These are phyloP conservation scores for Pseudopithomyces chartarum DNA, from an alignment of 2,329 filamentous ascomycete genomes.

Conservation along the genomic window DNA sequence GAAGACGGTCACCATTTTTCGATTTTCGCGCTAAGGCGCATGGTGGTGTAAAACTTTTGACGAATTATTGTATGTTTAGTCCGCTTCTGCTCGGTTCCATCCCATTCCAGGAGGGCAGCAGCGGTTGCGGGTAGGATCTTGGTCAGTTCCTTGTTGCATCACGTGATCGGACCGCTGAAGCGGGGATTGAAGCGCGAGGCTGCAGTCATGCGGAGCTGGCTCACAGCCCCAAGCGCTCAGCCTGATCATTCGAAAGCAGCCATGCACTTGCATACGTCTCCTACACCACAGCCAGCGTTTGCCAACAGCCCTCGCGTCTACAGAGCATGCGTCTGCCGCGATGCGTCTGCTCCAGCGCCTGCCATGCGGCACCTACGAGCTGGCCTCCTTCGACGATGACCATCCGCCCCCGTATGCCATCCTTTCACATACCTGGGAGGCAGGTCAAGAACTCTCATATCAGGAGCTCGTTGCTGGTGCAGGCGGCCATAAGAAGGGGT, in stretches of 20 bases:
- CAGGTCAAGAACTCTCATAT: slow-evolving; percentile 30
- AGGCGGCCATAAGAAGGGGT: not conserved
- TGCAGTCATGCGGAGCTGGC: no score
- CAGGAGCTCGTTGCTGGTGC: slow-evolving; percentile 14
- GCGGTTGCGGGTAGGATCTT: not conserved
- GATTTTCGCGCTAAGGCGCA: no score
- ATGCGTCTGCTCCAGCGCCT: slow-evolving; percentile 1
- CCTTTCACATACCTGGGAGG: slow-evolving; percentile 39
- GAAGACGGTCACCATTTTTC: no score
- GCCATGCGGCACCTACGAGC: not conserved
- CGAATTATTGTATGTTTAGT: no score
- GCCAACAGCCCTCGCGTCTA: not conserved
- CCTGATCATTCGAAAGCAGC: slow-evolving; percentile 1
- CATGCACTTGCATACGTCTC: slow-evolving; percentile 1
- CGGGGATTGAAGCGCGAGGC: not conserved
- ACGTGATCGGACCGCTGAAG: not conserved
- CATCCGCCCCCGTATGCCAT: slow-evolving; percentile 26
- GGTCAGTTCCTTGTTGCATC: not conserved
- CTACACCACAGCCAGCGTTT: slow-evolving; percentile 2
- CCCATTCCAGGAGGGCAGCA: not conserved
- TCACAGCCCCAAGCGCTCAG: slow-evolving; percentile 3
- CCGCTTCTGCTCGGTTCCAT: not conserved
- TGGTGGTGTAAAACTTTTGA: no score
- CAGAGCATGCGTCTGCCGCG: slow-evolving; percentile 4
- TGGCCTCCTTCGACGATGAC: slow-evolving; percentile 1